phyloP scores from a whole-genome alignment of 306 rosid genomes.

The Astragalus membranaceus region DNA sequence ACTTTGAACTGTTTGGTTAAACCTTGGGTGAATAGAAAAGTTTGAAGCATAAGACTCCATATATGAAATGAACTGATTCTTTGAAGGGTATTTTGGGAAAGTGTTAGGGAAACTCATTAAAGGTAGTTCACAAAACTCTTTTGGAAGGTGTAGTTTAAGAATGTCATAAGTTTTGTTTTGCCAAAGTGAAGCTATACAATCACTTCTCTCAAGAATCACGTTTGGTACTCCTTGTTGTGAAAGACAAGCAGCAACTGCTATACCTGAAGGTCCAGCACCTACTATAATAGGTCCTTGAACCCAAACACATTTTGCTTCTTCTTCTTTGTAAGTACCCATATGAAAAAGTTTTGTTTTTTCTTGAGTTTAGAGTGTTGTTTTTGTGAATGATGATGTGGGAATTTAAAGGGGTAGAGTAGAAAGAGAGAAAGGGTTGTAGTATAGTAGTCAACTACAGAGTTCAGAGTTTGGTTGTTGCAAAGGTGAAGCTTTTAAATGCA shows the following conservation, averaged over 20 bases:
- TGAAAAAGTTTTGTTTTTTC: neutral
- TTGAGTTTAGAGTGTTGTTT: neutral
- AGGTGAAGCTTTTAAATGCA: constrained; percentile 24
- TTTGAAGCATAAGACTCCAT: constrained; percentile 65
- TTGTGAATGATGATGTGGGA: neutral
- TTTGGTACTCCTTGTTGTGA: constrained; percentile 43
- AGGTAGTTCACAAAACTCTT: constrained; percentile 74
- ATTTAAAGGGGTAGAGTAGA: constrained; percentile 8
- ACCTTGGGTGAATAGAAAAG: constrained; percentile 54
- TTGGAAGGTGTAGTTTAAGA: constrained; percentile 88
- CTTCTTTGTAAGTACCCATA: constrained; percentile 56
- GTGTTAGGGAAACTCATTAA: constrained; percentile 46
- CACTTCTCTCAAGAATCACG: constrained; percentile 54
- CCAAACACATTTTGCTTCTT: constrained; percentile 19
- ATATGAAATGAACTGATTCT: constrained; percentile 71
- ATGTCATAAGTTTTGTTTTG: constrained; percentile 69
- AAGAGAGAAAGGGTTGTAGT: neutral
- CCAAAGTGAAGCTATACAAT: constrained; percentile 85
- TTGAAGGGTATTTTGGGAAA: constrained; percentile 80
- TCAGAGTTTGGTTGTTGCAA: neutral
- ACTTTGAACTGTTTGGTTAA: constrained; percentile 49
- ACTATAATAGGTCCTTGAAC: constrained; percentile 72
- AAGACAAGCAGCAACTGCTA: constrained; percentile 82
- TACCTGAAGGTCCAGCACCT: constrained; percentile 96
- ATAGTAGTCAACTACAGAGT: constrained; percentile 6